Conservation (phyloP, 169 alveolate genomes). For the Plasmodium ovale region DNA sequence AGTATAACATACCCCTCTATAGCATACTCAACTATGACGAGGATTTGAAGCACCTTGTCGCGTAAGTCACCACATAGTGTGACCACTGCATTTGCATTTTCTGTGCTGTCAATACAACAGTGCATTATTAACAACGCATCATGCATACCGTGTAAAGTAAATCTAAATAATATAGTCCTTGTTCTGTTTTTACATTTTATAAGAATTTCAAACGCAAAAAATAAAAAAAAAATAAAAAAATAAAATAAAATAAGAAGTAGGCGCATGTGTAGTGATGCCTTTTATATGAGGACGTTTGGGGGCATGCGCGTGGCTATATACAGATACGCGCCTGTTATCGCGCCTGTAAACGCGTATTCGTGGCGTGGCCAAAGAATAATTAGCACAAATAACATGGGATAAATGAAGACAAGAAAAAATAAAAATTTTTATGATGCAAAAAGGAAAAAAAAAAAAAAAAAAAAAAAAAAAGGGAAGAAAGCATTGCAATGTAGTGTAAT, state of each 20-base stretch:
- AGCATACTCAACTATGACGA: slow-evolving; percentile 29
- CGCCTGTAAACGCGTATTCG: not conserved
- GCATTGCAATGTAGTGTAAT: not conserved
- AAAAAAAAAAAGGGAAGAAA: slow-evolving; percentile 1
- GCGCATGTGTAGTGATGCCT: not conserved
- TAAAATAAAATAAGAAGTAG: not conserved
- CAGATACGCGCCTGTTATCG: not conserved
- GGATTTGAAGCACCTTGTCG: slow-evolving; percentile 14
- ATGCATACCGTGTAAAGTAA: not conserved
- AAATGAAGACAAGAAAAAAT: slow-evolving; percentile 41
- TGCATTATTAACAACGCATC: not conserved
- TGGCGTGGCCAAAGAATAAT: slow-evolving; percentile 1
- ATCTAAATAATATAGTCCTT: not conserved
- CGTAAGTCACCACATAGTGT: too few relatives aligned
- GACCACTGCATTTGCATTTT: too few relatives aligned
- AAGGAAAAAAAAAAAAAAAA: not conserved
- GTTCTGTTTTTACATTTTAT: slow-evolving; percentile 11
- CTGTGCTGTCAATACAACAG: too few relatives aligned
- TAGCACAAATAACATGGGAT: slow-evolving; percentile 19
- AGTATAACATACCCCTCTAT: slow-evolving; percentile 10
- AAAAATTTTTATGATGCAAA: slow-evolving; percentile 13
- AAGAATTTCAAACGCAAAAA: slow-evolving; percentile 29
- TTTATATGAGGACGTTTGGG: too few relatives aligned
- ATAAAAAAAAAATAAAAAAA: slow-evolving; percentile 22
- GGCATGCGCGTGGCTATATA: not conserved